A percentile compares a stretch with the other conserved stretches of the same genome.
These are phyloP conservation scores for Pichia sp. DNA, from an alignment of 1,139 yeast genomes.

Conservation along the genomic window DNA sequence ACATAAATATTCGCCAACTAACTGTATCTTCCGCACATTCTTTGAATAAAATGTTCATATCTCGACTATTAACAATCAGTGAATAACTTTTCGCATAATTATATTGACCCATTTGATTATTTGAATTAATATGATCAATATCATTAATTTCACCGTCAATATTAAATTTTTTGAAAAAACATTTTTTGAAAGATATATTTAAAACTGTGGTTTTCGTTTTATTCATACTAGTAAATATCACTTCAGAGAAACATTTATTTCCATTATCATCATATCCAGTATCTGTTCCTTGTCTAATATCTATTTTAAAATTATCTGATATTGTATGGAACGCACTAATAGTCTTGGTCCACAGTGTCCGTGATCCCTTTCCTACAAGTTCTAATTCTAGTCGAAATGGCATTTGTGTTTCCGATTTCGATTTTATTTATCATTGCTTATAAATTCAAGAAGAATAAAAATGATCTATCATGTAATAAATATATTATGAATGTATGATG, in stretches of 20 bases:
- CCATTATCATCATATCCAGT: slow-evolving; percentile 2
- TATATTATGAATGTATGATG: too few species aligned
- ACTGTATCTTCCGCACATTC: slow-evolving; percentile 30
- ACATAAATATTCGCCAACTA: slow-evolving; percentile 23
- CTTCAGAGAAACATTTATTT: slow-evolving; percentile 14
- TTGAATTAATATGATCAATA: not conserved
- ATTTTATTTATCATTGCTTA: too few species aligned
- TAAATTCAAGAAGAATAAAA: too few species aligned
- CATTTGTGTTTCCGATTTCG: slow-evolving; percentile 15
- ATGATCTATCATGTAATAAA: too few species aligned
- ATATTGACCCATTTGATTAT: too few species aligned
- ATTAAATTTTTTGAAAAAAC: slow-evolving; percentile 36
- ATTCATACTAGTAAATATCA: slow-evolving; percentile 40
- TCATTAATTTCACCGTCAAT: slow-evolving; percentile 30
- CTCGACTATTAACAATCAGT: slow-evolving; percentile 41
- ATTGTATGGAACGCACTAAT: slow-evolving; percentile 40
- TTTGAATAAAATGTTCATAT: slow-evolving; percentile 40
- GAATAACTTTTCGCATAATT: slow-evolving; percentile 30
- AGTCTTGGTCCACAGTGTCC: slow-evolving; percentile 42
- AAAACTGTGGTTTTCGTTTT: slow-evolving; percentile 40
- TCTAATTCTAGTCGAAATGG: slow-evolving; percentile 36
- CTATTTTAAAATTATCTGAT: slow-evolving; percentile 42
- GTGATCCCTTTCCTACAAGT: slow-evolving; percentile 35
- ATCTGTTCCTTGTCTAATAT: slow-evolving; percentile 25
- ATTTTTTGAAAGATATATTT: slow-evolving; percentile 33